Evolutionary conservation across 2,329 filamentous ascomycete species (phyloP), one percentile per base, ranked within the genome.

Genomic region (Aspergillus sp.): DNA sequence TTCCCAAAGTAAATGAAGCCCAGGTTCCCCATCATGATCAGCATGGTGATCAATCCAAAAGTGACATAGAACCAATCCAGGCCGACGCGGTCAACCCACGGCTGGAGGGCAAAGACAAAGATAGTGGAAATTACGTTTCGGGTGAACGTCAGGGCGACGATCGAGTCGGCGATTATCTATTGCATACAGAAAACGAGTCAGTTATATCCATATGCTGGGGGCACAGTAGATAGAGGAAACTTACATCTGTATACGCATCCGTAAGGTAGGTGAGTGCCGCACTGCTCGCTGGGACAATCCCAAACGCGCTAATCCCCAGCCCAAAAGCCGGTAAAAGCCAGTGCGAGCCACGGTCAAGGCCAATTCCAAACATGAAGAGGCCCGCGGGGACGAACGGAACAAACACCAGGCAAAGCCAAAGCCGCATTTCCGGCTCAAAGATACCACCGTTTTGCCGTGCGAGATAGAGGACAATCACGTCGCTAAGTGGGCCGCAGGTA

Each of bases 371-470:
- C 33, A 56, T 19, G 7, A 59, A 11, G 1, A 44, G 12, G 0
- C 57, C 49, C 2, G 39, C 44, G 4, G 49, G 57, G 8, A 47
- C 46, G 15, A 59, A 53, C 1, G 45, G 46, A 2, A 52, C 23
- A 15, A 59, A 59, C 8, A 44, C 23, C 6, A 60, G n/a, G 3
- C 40, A 12, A 2, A 67, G 51, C 72, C 73, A 77, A 6, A 81
- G 70, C 5, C 78, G 70, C 68, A 76, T 77, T 57, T 81, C 77
- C 0, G 78, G 79, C 47, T 81, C 78, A 52, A 74, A 77, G 5
- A 78, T 69, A 1, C 77, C 77, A 1, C 65, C 63, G 47, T 77
- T 77, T 8, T 73, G 63, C 25, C 66, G 68, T 0, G 77, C 67
- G 2, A 77, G 59, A 1, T 45, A 69, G 1, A 79, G 19, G 37